Conservation (phyloP, 768 basidiomycete genomes). For the Cyathus striatus region DNA sequence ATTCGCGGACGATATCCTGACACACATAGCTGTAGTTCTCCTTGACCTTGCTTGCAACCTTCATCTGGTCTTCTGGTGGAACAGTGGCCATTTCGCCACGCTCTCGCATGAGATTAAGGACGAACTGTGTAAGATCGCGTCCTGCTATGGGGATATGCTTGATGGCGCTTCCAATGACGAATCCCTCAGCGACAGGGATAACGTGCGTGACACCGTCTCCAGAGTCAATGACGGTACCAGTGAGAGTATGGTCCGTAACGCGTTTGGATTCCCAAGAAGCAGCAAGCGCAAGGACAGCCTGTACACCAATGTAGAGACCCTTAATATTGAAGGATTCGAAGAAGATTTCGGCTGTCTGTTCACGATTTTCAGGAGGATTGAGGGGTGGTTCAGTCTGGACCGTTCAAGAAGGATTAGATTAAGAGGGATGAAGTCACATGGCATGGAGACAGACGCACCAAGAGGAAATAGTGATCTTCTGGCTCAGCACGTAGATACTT, state of each 20-base stretch:
- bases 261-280: constrained; percentile 94
- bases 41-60: constrained; percentile 90
- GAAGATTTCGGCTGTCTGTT: constrained; percentile 99
- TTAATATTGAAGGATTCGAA: constrained; percentile 99
- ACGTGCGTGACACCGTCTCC: constrained; percentile 99
- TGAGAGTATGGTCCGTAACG: constrained; percentile 85
- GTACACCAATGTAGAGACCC: constrained; percentile 97
- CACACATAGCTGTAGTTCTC: constrained; percentile 98
- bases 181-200: constrained; percentile 93
- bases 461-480: constrained; percentile 96
- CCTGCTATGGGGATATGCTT: constrained; percentile 99
- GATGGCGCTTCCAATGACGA: constrained; percentile 98
- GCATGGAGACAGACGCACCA: too few species aligned
- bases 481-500: constrained; percentile 98
- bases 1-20: constrained; percentile 98
- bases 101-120: constrained; percentile 92
- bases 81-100: constrained; percentile 88
- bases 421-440: too few species aligned
- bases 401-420: not conserved
- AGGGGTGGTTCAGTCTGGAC: constrained; percentile 95
- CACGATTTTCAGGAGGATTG: constrained; percentile 96
- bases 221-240: constrained; percentile 97
- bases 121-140: constrained; percentile 94
- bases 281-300: constrained; percentile 96
- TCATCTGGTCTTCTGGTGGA: constrained; percentile 92